Evolutionary conservation across 164 flowering plant species (phyloP), one percentile per base, ranked within the genome.

Genomic region (Malania oleifera): DNA sequence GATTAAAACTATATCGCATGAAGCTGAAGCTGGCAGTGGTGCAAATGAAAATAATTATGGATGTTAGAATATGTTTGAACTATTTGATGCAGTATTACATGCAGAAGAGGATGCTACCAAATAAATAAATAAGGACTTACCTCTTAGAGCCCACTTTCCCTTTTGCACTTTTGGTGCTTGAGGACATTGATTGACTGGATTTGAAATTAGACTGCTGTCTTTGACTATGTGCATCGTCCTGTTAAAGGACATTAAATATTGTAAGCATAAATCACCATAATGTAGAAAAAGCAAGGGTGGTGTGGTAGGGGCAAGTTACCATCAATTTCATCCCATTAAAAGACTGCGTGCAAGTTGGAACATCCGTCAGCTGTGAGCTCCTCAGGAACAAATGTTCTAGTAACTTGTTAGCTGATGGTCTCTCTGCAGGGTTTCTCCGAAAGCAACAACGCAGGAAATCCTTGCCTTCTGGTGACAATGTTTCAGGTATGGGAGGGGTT

Each of bases 371-470:
- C 25, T 64, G 74, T 0, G 85, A 68, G 66, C 47, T 70, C 61
- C 69, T 81, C 31, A 91, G 24, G 67, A 89, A 91, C 1, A 67
- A 78, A 74, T 92, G 98, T 35, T 82, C 91, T 19, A 92, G 73
- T 41, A 92, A 64, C 75, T 6, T 63, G 65, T 56, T 70, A 29
- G 98, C 96, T 0, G 91, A 23, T 49, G 96, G 85, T 71, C 98
- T 79, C 41, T 92, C 91, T 31, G 87, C 88, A 59, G 98, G 98
- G 48, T 87, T 87, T 71, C 91, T 80, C n/a, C 38, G 71, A 53
- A 92, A 87, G 77, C 98, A 92, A 64, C 76, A 70, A 26, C 58
- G 66, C n/a, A 92, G 54, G 62, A 92, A 92, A 62, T 87, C 93
- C 74, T 85, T 87, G 19, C 93, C 96, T 29, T 86, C 86, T 11